Percentiles rank a stretch among this genome's conserved stretches.
Conservation (phyloP, 306 rosid species). For the Acacia confusa region DNA sequence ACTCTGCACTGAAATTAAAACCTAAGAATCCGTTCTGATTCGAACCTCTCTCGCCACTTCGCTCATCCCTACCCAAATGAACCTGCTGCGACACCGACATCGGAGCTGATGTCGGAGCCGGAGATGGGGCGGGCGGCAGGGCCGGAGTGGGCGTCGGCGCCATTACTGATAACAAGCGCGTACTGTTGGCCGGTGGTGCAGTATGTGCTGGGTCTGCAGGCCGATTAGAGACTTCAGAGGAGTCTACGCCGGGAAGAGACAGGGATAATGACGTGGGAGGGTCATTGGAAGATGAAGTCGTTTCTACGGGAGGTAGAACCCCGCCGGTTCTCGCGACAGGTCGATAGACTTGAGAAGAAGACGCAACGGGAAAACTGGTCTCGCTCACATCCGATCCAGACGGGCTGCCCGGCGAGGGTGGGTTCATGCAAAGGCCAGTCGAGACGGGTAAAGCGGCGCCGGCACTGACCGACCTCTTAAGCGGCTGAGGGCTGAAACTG, state of each 20-base stretch:
- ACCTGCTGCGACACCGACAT: conserved; percentile 10
- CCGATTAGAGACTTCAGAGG: conserved; percentile 46
- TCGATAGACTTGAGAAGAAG: conserved; percentile 55
- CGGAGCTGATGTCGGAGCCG: conserved; percentile 9
- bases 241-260: conserved; percentile 77
- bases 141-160: background rate
- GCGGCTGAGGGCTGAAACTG: conserved; percentile 44
- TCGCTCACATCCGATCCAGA: conserved; percentile 94
- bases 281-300: conserved; percentile 60
- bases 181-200: conserved; percentile 3
- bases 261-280: conserved; percentile 83
- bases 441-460: conserved; percentile 71
- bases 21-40: conserved; percentile 32
- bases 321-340: conserved; percentile 73
- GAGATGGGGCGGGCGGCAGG: background rate
- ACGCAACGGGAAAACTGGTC: conserved; percentile 58
- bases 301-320: conserved; percentile 62
- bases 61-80: conserved; percentile 7
- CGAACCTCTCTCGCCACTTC: background rate
- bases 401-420: conserved; percentile 61
- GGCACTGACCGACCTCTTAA: conserved; percentile 71
- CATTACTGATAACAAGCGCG: conserved; percentile 41
- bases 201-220: conserved; percentile 24
- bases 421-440: conserved; percentile 63
- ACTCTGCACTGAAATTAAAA: conserved; percentile 58